Evolutionary conservation across 1,284 basidiomycete genomes (phyloP).

Genomic region (Ganoderma sinense): DNA sequence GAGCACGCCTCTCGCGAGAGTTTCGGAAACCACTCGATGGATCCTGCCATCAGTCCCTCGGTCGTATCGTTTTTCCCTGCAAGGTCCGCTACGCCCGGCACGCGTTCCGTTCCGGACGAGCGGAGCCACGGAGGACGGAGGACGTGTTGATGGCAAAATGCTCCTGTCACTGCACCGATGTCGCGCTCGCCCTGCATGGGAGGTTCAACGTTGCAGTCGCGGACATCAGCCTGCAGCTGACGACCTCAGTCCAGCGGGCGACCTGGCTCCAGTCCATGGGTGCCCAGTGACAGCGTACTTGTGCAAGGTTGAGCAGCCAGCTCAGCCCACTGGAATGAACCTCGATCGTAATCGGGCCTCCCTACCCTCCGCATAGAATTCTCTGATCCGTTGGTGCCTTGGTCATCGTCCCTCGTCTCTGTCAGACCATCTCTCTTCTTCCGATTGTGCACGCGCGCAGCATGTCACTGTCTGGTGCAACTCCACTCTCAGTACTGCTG

Average conservation of each 20-base stretch:
- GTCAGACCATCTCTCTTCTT: background rate
- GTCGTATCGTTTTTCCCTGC: background rate
- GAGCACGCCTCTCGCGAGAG: slow-evolving; percentile 20
- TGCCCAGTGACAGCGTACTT: background rate
- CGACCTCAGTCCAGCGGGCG: background rate
- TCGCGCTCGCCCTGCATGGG: background rate
- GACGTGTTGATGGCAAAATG: background rate
- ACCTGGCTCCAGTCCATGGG: no score
- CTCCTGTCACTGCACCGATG: background rate
- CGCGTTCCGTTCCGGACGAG: background rate
- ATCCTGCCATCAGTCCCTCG: background rate
- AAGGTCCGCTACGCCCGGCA: background rate
- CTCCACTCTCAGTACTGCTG: background rate
- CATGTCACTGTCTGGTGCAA: background rate
- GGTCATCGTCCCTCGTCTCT: background rate
- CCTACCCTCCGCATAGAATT: background rate
- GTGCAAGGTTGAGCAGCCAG: background rate
- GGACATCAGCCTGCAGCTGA: slow-evolving; percentile 3
- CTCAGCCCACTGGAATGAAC: background rate
- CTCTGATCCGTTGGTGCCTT: slow-evolving; percentile 1
- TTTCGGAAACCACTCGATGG: background rate
- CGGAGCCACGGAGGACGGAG: background rate
- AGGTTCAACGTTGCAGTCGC: background rate
- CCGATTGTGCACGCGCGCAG: background rate
- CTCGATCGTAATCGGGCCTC: slow-evolving; percentile 3